Evolutionary conservation across 2,329 filamentous ascomycete genomes (phyloP), one percentile per base, ranked within the genome.

Genomic region (Corinectria fuckeliana): DNA sequence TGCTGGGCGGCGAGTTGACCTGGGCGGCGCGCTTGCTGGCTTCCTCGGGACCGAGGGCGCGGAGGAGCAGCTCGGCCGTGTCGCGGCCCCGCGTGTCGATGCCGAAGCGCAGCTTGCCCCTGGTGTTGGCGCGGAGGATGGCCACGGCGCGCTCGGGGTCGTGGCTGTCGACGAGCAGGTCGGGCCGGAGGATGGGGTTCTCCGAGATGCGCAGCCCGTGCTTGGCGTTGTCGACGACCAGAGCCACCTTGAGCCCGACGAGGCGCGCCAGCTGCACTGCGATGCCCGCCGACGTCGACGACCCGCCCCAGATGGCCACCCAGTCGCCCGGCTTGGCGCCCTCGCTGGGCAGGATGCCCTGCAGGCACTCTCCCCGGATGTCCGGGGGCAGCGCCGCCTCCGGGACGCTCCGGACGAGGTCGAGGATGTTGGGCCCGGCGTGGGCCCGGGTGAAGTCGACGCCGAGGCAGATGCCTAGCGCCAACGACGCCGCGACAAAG

Each of bases 291-390:
- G 88, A 91, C 0, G 88, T 91, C 1, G 88, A 90, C 1, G 88
- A 91, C 2, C 86, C 90, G 56, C 90, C 90, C 90, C 90, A 93
- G 45, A 93, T 85, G 1, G 85, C 86, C 36, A 93, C 75, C 85
- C 88, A 92, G 60, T 93, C 90, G 0, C 88, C 89, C 0, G 75
- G 66, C 39, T 78, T 77, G 1, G 87, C 83, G 8, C 87, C 77
- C 62, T 91, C 87, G 0, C 72, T 67, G 1, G 76, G 69, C 0
- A 71, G 63, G 5, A 89, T 85, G 0, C 82, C 81, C 0, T 80
- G 71, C n/a, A 90, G 80, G 56, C 87, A 88, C 70, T 92, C 90
- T 4, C 80, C 71, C 2, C 81, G 75, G 6, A 92, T 84, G 68
- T 93, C 90, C 3, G 75, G 64, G 0, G 90, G 84, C 2, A 92